phyloP scores from a whole-genome alignment of 805 yeast genomes.

The Saturnispora silvae region DNA sequence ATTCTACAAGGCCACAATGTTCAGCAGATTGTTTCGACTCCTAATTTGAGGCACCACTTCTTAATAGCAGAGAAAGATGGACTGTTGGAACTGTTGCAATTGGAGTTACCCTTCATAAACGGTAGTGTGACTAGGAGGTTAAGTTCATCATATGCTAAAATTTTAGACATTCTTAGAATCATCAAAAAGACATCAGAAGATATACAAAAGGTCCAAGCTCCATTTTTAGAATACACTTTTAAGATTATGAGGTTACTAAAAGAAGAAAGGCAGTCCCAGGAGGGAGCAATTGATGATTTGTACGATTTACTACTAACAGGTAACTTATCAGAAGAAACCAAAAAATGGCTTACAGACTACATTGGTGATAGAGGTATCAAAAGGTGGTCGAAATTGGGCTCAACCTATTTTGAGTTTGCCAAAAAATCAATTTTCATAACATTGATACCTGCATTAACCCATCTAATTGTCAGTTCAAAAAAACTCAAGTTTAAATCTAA shows the following conservation, averaged over 20 bases:
- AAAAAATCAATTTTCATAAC: conserved; percentile 38
- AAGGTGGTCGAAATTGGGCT: conserved; percentile 43
- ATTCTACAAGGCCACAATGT: neutral
- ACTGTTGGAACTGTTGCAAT: neutral
- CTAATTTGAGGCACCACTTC: neutral
- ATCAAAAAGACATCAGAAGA: neutral
- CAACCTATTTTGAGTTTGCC: conserved; percentile 38
- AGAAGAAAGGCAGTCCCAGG: conserved; percentile 11
- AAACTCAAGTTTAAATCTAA: conserved; percentile 23
- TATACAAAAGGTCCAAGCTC: neutral
- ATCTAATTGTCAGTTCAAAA: conserved; percentile 37
- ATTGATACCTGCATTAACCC: conserved; percentile 46
- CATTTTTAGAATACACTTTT: conserved; percentile 1
- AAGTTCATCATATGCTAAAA: neutral
- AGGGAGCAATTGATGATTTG: conserved; percentile 28
- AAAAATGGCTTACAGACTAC: conserved; percentile 53
- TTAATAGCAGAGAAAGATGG: neutral
- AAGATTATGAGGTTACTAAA: conserved; percentile 3
- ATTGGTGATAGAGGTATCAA: conserved; percentile 58
- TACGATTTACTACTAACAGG: conserved; percentile 45
- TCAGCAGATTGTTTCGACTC: conserved; percentile 1
- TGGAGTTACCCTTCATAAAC: neutral
- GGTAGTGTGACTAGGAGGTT: neutral
- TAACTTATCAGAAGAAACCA: conserved; percentile 36
- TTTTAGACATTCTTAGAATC: neutral